A percentile compares a stretch with the other conserved stretches of the same genome.
phyloP scores from a whole-genome alignment of 2,329 filamentous ascomycete genomes.

The Penicillium crustosum region DNA sequence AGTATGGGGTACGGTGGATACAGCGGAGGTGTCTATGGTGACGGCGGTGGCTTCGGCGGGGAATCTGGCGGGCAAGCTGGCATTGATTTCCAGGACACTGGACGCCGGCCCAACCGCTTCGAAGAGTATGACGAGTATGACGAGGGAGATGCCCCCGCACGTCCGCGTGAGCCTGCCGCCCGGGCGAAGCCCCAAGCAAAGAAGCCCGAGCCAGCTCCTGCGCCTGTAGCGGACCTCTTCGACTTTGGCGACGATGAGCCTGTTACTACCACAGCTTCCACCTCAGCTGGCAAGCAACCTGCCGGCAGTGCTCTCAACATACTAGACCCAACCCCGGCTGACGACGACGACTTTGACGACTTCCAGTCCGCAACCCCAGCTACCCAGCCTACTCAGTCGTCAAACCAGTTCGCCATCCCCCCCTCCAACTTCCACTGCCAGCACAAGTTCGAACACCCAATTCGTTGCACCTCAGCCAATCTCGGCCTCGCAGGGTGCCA shows the following conservation, averaged over 20 bases:
- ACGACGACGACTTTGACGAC: constrained; percentile 94
- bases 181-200: constrained; percentile 51
- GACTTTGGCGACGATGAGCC: constrained; percentile 79
- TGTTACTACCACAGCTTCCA: constrained; percentile 43
- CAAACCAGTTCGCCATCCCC: constrained; percentile 43
- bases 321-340: constrained; percentile 50
- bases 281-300: constrained; percentile 47
- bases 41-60: constrained; percentile 26
- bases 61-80: constrained; percentile 15
- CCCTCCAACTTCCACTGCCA: constrained; percentile 50
- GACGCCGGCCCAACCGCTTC: constrained; percentile 69
- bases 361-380: constrained; percentile 80
- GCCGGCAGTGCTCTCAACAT: constrained; percentile 51
- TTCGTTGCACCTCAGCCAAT: constrained; percentile 82
- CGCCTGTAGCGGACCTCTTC: constrained; percentile 88
- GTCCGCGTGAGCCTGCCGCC: constrained; percentile 51
- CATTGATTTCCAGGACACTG: constrained; percentile 65
- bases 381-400: constrained; percentile 32
- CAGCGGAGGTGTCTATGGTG: constrained; percentile 69
- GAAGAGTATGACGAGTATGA: constrained; percentile 98
- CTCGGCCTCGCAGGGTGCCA: constrained; percentile 76
- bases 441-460: constrained; percentile 57
- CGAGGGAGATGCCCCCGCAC: constrained; percentile 63
- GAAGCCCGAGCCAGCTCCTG: constrained; percentile 67
- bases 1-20: constrained; percentile 63